Percentiles rank a stretch among this genome's conserved stretches.
These are phyloP conservation scores for Penicillium flavigenum DNA, from an alignment of 495 filamentous ascomycete species.

Conservation along the genomic window DNA sequence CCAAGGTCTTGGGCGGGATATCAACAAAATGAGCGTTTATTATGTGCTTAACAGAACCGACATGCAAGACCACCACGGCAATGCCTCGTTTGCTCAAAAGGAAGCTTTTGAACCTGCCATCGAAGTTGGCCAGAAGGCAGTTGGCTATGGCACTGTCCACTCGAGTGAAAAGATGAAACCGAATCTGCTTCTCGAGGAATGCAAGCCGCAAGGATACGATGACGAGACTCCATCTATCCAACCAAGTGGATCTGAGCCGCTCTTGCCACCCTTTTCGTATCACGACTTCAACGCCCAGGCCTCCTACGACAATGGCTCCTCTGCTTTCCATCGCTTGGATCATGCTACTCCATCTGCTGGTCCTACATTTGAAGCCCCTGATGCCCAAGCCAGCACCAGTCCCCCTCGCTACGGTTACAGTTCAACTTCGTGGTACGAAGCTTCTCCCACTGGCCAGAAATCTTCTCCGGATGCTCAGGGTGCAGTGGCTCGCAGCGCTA, in stretches of 20 bases:
- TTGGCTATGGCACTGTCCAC: neutral
- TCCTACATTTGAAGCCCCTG: neutral
- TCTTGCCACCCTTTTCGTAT: neutral
- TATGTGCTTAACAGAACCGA: neutral
- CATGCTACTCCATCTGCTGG: neutral
- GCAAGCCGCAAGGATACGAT: neutral
- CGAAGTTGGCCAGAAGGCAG: neutral
- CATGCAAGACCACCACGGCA: neutral
- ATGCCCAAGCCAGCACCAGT: neutral
- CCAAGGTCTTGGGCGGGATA: neutral
- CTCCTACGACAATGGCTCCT: neutral
- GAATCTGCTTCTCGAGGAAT: neutral
- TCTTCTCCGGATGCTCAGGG: neutral
- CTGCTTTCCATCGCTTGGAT: neutral
- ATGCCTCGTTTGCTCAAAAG: neutral
- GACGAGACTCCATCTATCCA: neutral
- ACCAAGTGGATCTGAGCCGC: neutral
- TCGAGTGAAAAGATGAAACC: neutral
- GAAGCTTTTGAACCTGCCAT: neutral
- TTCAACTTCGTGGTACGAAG: neutral
- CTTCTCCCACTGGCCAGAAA: neutral
- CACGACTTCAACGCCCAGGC: neutral
- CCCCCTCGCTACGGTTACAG: neutral
- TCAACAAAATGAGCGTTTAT: neutral
- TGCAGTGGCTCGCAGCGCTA: neutral